Base-by-base conservation (phyloP, 148 eudicot species). In the Polygonum aviculare region DNA sequence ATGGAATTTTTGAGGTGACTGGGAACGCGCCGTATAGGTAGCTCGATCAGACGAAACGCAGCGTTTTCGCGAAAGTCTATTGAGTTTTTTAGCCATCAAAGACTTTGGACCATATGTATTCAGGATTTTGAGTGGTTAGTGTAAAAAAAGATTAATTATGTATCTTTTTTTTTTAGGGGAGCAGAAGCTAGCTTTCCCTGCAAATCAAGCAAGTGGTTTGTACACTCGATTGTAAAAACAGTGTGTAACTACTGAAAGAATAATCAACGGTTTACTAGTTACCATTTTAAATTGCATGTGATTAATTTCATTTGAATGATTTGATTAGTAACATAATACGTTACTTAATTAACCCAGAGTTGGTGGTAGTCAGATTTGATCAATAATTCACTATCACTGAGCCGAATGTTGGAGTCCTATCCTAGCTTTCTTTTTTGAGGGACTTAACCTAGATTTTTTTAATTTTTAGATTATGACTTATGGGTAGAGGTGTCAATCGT, bases 1-100 rank as follows among this genome's bases (percentile, higher is more conserved):
- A 14, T 76, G 78, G 78, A 76, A 76, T 67, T 76, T 76, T 39
- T 76, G 59, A 76, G 39, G 22, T 57, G 19, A n/a, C 16, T 19
- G n/a, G 26, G 7, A 63, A 33, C 39, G 7, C 4, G 16, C 7
- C 35, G 69, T 12, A 33, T 63, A 12, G 11, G 18, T 18, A 10
- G 36, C 69, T 31, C 3, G 69, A 63, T 10, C 10, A 22, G 7
- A 57, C 1, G 10, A 57, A 57, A 60, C 69, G 69, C 69, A 70
- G 48, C 48, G 49, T 70, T 70, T 67, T 4, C 1, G 60, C 14
- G 3, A 9, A 60, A 62, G 69, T 62, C 69, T 62, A 38, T 62
- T 26, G 12, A 62, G 31, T 62, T 18, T 60, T 62, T 22, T 62
- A 26, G 69, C 26, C 22, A 54, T 54, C 60, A 54, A n/a, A 62